Base-by-base conservation (phyloP, 2,329 filamentous ascomycete species). In the Cladobotryum mycophilum region DNA sequence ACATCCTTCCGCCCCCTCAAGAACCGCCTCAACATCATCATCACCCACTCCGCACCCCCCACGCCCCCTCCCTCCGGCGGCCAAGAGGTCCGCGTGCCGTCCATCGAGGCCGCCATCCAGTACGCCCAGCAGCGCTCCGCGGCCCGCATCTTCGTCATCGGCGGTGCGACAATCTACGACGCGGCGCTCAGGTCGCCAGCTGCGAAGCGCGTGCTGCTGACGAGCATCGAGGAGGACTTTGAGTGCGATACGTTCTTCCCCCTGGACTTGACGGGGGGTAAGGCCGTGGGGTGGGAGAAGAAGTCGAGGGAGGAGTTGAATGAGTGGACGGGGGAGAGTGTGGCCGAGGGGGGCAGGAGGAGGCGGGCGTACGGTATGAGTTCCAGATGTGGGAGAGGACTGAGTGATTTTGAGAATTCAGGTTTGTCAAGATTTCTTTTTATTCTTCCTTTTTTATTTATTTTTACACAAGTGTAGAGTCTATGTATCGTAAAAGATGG, bases 161-260 rank as follows among this genome's bases (percentile, higher is more conserved):
- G 93, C 20, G 93, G 93, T 4, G 87, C 83, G 50, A 86, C 90
- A 70, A 85, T 97, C 57, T 99, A 97, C 69, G 74, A 73, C 37
- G 79, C 84, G 18, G 85, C 89, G 13, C 72, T 97, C 62, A 64
- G 70, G 58, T 60, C 82, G 51, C 64, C 68, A 40, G 76, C 82
- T 65, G 75, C 82, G 40, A 76, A 72, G 59, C 72, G 83, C 38
- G 78, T 93, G 49, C 67, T 93, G 54, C 70, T 92, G 56, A 93
- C 88, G 46, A 76, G 80, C 56, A 79, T 95, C 35, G 62, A 77
- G 56, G 72, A 70, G 3, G 85, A 88, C 44, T 92, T 84, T 68
- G 84, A 86, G 51, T 91, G 87, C 62, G 88, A 93, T 66, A 85
- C 84, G 0, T 82, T 81, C 59, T 91, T 95, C 60, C 79, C 84